Conservation (phyloP, 306 rosid genomes). For the Bauhinia variegata region DNA sequence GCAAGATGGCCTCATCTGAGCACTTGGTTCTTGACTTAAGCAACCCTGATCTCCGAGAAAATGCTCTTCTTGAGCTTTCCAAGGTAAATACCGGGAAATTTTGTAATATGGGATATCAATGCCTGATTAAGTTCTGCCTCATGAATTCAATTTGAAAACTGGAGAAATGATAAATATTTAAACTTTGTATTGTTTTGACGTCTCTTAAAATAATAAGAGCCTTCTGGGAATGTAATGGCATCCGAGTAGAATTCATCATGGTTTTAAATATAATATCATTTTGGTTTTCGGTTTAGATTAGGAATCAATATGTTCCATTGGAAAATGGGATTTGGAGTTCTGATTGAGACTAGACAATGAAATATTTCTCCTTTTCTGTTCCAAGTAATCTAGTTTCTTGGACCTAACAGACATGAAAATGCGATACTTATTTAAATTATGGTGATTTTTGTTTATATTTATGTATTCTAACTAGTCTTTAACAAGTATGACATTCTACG, state of each 20-base stretch:
- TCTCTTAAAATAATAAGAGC: neutral
- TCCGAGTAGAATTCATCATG: conserved; percentile 38
- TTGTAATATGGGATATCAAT: neutral
- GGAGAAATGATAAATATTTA: neutral
- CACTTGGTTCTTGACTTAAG: conserved; percentile 36
- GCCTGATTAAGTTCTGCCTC: conserved; percentile 1
- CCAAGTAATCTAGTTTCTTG: neutral
- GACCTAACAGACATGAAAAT: too few relatives aligned
- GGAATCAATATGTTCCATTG: too few relatives aligned
- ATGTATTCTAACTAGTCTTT: too few relatives aligned
- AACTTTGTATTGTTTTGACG: neutral
- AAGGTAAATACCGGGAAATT: conserved; percentile 27
- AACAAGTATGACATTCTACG: too few relatives aligned
- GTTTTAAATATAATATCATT: too few relatives aligned
- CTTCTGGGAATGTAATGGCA: conserved; percentile 56
- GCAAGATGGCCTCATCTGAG: conserved; percentile 57
- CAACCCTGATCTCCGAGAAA: conserved; percentile 44
- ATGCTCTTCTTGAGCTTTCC: conserved; percentile 45
- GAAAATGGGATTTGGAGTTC: too few relatives aligned
- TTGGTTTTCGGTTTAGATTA: too few relatives aligned
- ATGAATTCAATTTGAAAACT: conserved; percentile 10
- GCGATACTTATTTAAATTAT: too few relatives aligned
- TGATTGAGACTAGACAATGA: too few relatives aligned
- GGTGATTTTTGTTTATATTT: too few relatives aligned
- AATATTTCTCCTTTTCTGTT: too few relatives aligned